phyloP scores from a whole-genome alignment of 2,329 filamentous ascomycete species.

The Fusarium musae region DNA sequence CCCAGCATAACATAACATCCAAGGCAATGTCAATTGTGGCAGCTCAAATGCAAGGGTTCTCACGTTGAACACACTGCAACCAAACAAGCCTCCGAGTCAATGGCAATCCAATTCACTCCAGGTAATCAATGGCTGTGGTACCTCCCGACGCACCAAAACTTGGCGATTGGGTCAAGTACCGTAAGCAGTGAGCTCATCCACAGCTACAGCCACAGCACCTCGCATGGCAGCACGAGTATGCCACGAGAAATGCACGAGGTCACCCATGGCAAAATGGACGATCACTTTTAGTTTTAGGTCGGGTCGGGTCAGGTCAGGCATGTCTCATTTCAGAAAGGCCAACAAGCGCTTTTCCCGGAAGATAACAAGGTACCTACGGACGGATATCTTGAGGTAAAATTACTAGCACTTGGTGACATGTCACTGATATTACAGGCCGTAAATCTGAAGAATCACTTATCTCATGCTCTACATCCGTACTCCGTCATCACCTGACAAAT shows the following conservation, averaged over 20 bases:
- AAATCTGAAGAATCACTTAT: neutral
- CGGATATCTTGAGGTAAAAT: slow-evolving; percentile 7
- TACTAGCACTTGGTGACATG: slow-evolving; percentile 2
- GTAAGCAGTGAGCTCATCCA: neutral
- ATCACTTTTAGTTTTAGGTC: slow-evolving; percentile 20
- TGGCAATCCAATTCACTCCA: neutral
- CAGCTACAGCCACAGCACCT: neutral
- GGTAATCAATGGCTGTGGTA: slow-evolving; percentile 1
- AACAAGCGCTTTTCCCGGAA: slow-evolving; percentile 21
- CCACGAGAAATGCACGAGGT: slow-evolving; percentile 34
- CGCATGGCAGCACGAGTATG: slow-evolving; percentile 13
- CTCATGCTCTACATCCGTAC: neutral
- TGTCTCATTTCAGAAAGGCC: slow-evolving; percentile 12
- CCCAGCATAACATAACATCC: neutral
- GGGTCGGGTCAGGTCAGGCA: neutral
- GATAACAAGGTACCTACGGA: neutral
- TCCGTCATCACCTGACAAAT: neutral
- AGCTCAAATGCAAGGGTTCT: slow-evolving; percentile 25
- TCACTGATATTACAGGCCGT: neutral
- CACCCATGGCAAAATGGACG: slow-evolving; percentile 17
- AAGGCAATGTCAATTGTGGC: slow-evolving; percentile 12
- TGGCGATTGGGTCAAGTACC: slow-evolving; percentile 14
- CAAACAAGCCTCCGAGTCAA: slow-evolving; percentile 26
- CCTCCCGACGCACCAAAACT: slow-evolving; percentile 15
- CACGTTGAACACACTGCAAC: slow-evolving; percentile 3